Conservation (phyloP, 495 filamentous ascomycete genomes). For the Cairneyella variabilis region DNA sequence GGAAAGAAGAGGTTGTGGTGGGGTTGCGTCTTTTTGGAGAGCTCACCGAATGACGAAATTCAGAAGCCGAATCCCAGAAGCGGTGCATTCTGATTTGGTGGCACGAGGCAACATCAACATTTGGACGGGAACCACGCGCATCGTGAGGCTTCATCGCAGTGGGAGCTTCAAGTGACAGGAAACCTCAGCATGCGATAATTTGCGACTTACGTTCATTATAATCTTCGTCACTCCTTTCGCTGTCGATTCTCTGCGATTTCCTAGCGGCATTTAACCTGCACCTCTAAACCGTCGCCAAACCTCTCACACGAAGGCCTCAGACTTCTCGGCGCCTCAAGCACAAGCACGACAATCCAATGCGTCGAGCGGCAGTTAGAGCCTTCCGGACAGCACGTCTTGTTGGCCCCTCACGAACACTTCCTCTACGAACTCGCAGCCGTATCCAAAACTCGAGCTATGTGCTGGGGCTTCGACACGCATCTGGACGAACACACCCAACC, state of each 20-base stretch:
- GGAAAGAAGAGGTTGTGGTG: background rate
- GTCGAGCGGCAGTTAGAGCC: conserved; percentile 58
- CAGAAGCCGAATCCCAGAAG: conserved; percentile 20
- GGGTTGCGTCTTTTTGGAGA: background rate
- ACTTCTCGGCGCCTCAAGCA: conserved; percentile 11
- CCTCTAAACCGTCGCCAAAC: background rate
- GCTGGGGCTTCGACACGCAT: conserved; percentile 43
- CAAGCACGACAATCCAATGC: conserved; percentile 45
- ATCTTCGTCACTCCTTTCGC: conserved; percentile 3
- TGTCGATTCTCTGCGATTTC: background rate
- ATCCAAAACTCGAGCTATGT: conserved; percentile 41
- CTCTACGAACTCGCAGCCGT: conserved; percentile 32
- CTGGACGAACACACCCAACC: conserved; percentile 34
- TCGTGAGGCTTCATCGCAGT: too few species aligned
- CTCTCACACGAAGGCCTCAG: conserved; percentile 5
- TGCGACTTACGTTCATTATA: background rate
- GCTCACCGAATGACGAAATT: conserved; percentile 22
- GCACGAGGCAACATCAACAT: too few species aligned
- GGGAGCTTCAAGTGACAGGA: too few species aligned
- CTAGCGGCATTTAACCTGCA: conserved; percentile 2
- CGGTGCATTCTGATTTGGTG: background rate
- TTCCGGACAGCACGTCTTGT: conserved; percentile 59
- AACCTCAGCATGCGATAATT: background rate
- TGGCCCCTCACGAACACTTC: conserved; percentile 49
- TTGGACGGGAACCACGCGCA: too few species aligned